Evolutionary conservation across 768 basidiomycete species (phyloP).

Genomic region (Kwoniella botswanensis): DNA sequence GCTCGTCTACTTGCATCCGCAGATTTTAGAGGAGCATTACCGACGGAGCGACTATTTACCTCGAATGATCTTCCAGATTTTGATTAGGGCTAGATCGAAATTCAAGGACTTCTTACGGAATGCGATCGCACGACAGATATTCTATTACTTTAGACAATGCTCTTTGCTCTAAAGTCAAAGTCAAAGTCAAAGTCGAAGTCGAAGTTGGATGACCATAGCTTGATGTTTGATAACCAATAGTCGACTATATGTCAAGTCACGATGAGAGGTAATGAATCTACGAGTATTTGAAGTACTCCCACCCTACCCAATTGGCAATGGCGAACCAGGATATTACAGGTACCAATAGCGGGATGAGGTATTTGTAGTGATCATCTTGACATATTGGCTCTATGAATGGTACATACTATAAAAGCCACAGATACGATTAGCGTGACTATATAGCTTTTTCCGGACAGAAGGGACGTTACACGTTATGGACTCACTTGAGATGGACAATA

Average conservation of each 20-base stretch:
- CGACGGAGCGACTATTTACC: too few species aligned
- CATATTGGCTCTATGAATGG: constrained; percentile 23
- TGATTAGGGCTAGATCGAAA: too few species aligned
- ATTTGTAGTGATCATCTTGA: constrained; percentile 86
- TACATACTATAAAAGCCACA: neutral
- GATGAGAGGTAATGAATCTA: constrained; percentile 47
- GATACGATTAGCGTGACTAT: too few species aligned
- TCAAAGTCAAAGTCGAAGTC: neutral
- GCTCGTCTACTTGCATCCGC: too few species aligned
- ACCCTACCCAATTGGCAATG: constrained; percentile 98
- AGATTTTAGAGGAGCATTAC: too few species aligned
- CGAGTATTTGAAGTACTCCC: constrained; percentile 95
- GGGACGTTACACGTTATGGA: neutral
- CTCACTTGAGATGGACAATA: constrained; percentile 23
- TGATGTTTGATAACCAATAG: too few species aligned
- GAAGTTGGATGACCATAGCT: neutral
- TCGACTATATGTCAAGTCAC: neutral
- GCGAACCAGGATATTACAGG: constrained; percentile 85
- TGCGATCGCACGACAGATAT: too few species aligned
- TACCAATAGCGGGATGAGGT: constrained; percentile 75
- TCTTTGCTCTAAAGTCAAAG: too few species aligned
- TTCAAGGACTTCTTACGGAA: too few species aligned
- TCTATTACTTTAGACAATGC: too few species aligned
- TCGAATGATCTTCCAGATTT: too few species aligned
- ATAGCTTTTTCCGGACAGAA: too few species aligned